Base-by-base conservation (phyloP, 108 stramenopile species). In the Nitzschia palea region DNA sequence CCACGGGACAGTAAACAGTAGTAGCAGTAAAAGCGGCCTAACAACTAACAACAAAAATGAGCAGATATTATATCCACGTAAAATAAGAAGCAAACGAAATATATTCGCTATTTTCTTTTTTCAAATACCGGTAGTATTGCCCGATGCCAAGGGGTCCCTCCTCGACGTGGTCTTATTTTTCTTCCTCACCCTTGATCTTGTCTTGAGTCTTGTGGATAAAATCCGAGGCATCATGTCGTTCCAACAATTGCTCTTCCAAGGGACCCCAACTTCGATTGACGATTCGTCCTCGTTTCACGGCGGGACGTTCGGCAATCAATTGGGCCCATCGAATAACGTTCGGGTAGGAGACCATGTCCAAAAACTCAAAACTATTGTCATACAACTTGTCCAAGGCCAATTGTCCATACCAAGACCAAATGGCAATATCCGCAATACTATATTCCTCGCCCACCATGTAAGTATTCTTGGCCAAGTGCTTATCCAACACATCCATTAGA, bases 401-500 rank as follows among this genome's bases (percentile, higher is more conserved):
- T 6, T 36, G 15, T 20, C 64, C 77, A 56, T 82, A 79, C 93
- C 95, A 96, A 0, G 95, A 89, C 30, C 62, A 88, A 63, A 82
- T 81, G 37, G 86, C 88, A 50, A 94, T 86, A 64, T 96, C 95
- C 0, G 91, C 93, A 36, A 96, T 78, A 9, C 91, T 86, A 68
- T 78, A 89, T 47, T 90, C 87, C 14, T 90, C 80, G 8, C 90
- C 90, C 10, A 66, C 76, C 4, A 96, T 55, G 68, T 79, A 96
- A 17, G 59, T 54, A 10, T 73, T 71, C 48, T 55, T 57, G 28
- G 65, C 71, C 63, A 82, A 30, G 14, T 86, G 87, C 50, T 79
- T 62, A 50, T 96, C 86, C 55, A 96, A 63, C 30, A 96, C 86
- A 71, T 89, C 86, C 43, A 91, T 51, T 31, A 81, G 77, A 31